A percentile compares a stretch with the other conserved stretches of the same genome.
These are phyloP conservation scores for Ophiostoma populinum DNA, from an alignment of 2,329 filamentous ascomycete species.

Conservation along the genomic window DNA sequence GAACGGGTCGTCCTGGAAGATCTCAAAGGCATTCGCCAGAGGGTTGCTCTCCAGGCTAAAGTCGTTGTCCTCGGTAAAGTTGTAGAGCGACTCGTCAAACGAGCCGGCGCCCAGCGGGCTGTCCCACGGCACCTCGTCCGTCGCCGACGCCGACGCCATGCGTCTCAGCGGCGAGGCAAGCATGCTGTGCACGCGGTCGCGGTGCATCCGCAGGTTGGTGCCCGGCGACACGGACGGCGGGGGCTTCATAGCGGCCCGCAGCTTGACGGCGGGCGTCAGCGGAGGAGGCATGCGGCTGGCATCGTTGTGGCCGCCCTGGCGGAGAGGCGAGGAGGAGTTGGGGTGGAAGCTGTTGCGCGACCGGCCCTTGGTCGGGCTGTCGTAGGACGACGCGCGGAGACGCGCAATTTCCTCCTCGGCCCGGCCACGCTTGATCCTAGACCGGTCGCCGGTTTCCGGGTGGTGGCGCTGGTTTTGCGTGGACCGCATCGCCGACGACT, in stretches of 20 bases:
- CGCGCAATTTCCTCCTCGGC: constrained; percentile 93
- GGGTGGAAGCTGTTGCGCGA: constrained; percentile 33
- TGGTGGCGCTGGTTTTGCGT: constrained; percentile 46
- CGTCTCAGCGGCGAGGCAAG: constrained; percentile 55
- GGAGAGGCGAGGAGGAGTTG: constrained; percentile 51
- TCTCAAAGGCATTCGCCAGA: constrained; percentile 31
- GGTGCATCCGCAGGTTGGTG: constrained; percentile 78
- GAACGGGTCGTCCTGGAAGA: constrained; percentile 33
- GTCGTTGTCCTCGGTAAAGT: constrained; percentile 27
- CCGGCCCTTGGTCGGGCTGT: constrained; percentile 65
- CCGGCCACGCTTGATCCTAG: constrained; percentile 68
- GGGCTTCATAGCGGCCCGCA: constrained; percentile 42
- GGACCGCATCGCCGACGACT: constrained; percentile 71
- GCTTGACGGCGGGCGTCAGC: constrained; percentile 68
- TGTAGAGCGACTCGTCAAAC: constrained; percentile 38
- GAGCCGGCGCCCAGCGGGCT: constrained; percentile 40
- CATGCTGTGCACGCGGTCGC: constrained; percentile 64
- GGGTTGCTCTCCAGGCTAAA: constrained; percentile 31
- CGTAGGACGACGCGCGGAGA: constrained; percentile 79
- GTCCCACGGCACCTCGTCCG: constrained; percentile 28
- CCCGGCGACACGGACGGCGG: constrained; percentile 78
- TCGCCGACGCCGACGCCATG: constrained; percentile 17
- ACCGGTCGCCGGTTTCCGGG: constrained; percentile 56
- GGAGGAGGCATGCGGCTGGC: constrained; percentile 38
- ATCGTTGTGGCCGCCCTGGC: constrained; percentile 30